These are phyloP conservation scores for Candida lessepsii DNA, from an alignment of 805 yeast species.

Conservation along the genomic window DNA sequence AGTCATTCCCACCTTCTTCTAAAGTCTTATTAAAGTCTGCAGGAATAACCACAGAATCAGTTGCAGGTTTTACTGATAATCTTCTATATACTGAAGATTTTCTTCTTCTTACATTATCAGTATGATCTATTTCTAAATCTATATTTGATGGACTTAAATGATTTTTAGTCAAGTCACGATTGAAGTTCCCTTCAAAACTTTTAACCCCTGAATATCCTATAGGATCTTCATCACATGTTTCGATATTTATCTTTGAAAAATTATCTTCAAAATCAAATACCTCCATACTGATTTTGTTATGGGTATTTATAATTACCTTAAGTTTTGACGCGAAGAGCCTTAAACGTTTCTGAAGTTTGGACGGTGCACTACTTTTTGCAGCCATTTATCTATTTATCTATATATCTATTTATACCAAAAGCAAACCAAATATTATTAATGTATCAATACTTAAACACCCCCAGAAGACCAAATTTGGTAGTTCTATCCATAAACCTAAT, in stretches of 20 bases:
- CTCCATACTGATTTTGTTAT: conserved; percentile 2
- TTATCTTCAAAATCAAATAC: conserved; percentile 4
- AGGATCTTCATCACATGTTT: neutral
- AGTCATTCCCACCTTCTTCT: conserved; percentile 5
- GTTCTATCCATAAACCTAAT: conserved; percentile 17
- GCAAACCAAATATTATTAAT: neutral
- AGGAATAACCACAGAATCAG: conserved; percentile 15
- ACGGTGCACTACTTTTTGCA: too few relatives aligned
- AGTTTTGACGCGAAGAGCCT: conserved; percentile 1
- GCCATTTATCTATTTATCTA: neutral
- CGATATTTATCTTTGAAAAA: neutral
- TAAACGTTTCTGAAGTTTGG: too few relatives aligned
- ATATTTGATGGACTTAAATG: too few relatives aligned
- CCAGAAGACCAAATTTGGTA: conserved; percentile 24
- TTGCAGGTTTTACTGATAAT: conserved; percentile 13
- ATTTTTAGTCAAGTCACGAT: too few relatives aligned
- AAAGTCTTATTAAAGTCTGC: conserved; percentile 9
- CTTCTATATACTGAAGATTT: conserved; percentile 16
- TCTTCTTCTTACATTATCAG: conserved; percentile 8
- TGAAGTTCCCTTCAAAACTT: neutral
- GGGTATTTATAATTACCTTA: too few relatives aligned
- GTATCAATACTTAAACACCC: conserved; percentile 1
- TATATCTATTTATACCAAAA: neutral
- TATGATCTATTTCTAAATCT: neutral
- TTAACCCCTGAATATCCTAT: neutral